Base-by-base conservation (phyloP, 2,329 filamentous ascomycete genomes). In the Berkeleyomyces basicola region DNA sequence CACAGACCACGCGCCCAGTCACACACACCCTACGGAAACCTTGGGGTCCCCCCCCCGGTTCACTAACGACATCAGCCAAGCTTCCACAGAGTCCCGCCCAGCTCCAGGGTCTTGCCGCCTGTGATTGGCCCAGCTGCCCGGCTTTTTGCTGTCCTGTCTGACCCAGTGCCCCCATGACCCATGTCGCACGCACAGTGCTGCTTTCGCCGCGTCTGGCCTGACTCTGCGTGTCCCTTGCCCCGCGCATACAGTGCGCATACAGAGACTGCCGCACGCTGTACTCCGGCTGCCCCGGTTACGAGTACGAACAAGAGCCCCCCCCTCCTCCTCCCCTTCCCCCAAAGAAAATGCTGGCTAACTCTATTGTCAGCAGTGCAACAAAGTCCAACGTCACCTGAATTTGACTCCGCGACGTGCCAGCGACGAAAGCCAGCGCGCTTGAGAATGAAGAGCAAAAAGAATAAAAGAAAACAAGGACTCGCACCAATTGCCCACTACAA, bases 201-300 rank as follows among this genome's bases (percentile, higher is more conserved):
- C 40, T 36, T 59, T 7, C 31, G 46, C 31, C 7, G 14, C 7
- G 31, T 33, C 4, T 11, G 7, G 10, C 4, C 16, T 7, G 7
- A 44, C 23, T 10, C n/a, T 36, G 58, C 9, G 39, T 7, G 40
- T 3, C 33, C 23, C 2, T 23, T 23, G 23, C 23, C 2, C 23
- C 7, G 4, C 14, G 7, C 4, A 11, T 47, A 59, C 40, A 59
- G 58, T 43, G 4, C 16, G 11, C 10, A 11, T 7, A 51, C 16
- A 4, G 4, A 9, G 3, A 2, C 14, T 11, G 3, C 5, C 0
- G 10, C 5, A 59, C 58, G 33, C 23, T 59, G 31, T 59, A 59
- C 42, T 46, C 43, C 43, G 58, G 58, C 37, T 46, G 16, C 53
- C 47, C 62, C 63, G 63, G 63, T 64, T 64, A 64, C 63, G 63